Evolutionary conservation across 148 eudicot genomes (phyloP), one percentile per base, ranked within the genome.

Genomic region (Gaultheria prostrata): DNA sequence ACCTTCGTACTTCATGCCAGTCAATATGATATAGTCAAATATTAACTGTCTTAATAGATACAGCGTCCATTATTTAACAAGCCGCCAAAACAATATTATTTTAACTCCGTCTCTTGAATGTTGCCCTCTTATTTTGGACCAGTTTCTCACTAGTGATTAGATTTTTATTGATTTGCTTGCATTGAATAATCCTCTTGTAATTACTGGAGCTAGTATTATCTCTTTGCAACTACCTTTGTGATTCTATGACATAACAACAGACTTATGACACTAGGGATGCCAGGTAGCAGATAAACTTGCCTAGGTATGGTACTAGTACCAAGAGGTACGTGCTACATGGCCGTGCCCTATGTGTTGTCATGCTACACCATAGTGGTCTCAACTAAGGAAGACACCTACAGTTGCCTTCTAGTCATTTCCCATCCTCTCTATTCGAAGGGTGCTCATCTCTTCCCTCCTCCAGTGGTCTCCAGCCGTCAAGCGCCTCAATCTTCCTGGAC

Each of bases 141-240:
- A 7, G 10, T 33, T 20, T 33, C 65, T 78, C 17, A 32, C 3
- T 51, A 14, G 28, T 74, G 51, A 43, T 50, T 35, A 35, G 43
- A 35, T 35, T 79, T 45, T n/a, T 35, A 18, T 30, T 50, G 28
- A 77, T 72, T 75, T 75, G 32, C n/a, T 78, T 50, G 80, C n/a
- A 3, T 28, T 30, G 72, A 48, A 79, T 59, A 63, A 79, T 57
- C 82, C 48, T n/a, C n/a, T 45, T 45, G 24, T 28, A 18, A 53
- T 13, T 30, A 67, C 72, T 12, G 39, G 35, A 67, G 72, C 35
- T 26, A 15, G 8, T 13, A n/a, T 59, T 59, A 26, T 26, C 69
- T 43, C 53, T 13, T 26, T 1, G 18, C 28, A 18, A 39, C 11
- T 45, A 1, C 28, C 50, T 4, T 57, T 48, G 39, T 43, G 54